A percentile compares a stretch with the other conserved stretches of the same genome.
phyloP scores from a whole-genome alignment of 305 asterid species.

The Lippia alba region DNA sequence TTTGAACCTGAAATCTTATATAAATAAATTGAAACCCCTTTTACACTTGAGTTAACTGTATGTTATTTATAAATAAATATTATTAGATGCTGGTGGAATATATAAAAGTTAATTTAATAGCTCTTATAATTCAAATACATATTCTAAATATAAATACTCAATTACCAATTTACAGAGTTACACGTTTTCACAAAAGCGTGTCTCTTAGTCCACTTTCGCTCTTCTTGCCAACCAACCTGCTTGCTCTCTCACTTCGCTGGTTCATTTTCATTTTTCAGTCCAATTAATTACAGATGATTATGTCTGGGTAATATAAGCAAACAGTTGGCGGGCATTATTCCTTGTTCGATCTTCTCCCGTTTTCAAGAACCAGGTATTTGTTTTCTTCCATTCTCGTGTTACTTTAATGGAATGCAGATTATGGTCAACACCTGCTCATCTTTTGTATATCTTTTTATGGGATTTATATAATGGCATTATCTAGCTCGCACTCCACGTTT shows the following conservation, averaged over 20 bases:
- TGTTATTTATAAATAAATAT: too few species aligned
- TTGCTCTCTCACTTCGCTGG: background rate
- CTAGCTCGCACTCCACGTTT: conserved; percentile 18
- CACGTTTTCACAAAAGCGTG: background rate
- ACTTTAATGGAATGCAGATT: conserved; percentile 5
- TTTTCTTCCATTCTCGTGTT: background rate
- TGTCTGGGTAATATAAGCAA: conserved; percentile 2
- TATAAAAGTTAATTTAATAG: too few species aligned
- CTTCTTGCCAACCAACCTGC: background rate
- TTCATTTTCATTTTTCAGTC: background rate
- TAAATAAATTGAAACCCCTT: too few species aligned
- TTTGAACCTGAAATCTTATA: too few species aligned
- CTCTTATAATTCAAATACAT: too few species aligned
- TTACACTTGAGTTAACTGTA: too few species aligned
- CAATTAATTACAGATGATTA: background rate
- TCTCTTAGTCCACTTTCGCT: too few species aligned
- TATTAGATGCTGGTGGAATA: too few species aligned
- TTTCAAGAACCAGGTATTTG: background rate
- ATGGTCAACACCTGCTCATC: conserved; percentile 5
- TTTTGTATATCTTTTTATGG: too few species aligned
- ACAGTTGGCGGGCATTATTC: background rate
- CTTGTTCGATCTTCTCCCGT: background rate
- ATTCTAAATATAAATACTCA: too few species aligned
- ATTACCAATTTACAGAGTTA: background rate
- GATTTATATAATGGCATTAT: conserved; percentile 17